A percentile compares a stretch with the other conserved stretches of the same genome.
Evolutionary conservation across 306 rosid species (phyloP).

Genomic region (Rosa rugosa): DNA sequence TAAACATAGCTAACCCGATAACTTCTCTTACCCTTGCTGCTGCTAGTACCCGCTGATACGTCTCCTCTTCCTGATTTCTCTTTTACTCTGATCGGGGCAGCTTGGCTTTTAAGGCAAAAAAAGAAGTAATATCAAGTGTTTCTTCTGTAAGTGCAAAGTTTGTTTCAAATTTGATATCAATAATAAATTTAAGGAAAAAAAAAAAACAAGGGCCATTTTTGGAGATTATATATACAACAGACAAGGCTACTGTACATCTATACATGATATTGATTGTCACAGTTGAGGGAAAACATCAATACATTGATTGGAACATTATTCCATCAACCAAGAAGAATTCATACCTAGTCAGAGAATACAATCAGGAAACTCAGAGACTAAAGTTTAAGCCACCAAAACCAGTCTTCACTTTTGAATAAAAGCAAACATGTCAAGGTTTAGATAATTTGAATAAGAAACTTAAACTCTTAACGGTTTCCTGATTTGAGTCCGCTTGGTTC

Average conservation of each 20-base stretch:
- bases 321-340: constrained; percentile 4
- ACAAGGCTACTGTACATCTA: not conserved
- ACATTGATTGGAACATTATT: not conserved
- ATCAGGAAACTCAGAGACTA: constrained; percentile 11
- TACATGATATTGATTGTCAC: not conserved
- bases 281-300: not conserved
- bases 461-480: not conserved
- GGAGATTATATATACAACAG: not conserved
- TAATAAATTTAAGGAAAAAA: not conserved
- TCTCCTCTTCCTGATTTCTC: no score
- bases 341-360: constrained; percentile 18
- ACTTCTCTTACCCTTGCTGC: no score
- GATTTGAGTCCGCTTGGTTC: constrained; percentile 4
- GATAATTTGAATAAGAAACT: constrained; percentile 18
- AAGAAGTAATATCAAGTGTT: not conserved
- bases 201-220: not conserved
- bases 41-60: no score
- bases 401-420: constrained; percentile 22
- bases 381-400: constrained; percentile 14
- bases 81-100: no score
- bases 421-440: constrained; percentile 23
- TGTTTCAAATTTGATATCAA: no score
- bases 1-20: no score
- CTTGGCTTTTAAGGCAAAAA: no score
- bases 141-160: not conserved